Conservation (phyloP, 2,329 filamentous ascomycete species). For the Fusarium xylarioides region DNA sequence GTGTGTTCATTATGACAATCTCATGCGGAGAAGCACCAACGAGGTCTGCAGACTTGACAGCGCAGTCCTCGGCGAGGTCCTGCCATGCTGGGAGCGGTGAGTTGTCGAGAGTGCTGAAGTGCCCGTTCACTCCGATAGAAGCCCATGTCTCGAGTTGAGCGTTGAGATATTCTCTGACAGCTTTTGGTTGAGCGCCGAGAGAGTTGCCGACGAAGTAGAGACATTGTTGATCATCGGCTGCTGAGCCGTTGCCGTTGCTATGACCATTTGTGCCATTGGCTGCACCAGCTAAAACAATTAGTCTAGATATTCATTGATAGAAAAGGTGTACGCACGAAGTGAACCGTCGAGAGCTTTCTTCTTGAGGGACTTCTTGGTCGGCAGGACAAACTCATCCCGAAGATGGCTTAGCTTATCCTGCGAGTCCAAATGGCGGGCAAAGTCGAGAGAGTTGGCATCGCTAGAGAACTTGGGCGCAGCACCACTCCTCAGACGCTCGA, state of each 20-base stretch:
- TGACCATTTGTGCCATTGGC: conserved; percentile 27
- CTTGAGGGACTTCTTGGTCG: conserved; percentile 75
- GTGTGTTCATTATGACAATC: conserved; percentile 87
- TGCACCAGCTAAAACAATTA: conserved; percentile 5
- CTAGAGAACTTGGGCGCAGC: conserved; percentile 56
- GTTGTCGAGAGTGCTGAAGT: conserved; percentile 76
- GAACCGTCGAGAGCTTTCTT: conserved; percentile 65
- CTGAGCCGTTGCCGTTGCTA: conserved; percentile 31
- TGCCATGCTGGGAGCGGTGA: conserved; percentile 78
- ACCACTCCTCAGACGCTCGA: conserved; percentile 54
- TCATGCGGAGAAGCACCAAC: conserved; percentile 78
- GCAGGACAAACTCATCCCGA: conserved; percentile 79
- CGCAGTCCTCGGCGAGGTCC: conserved; percentile 79
- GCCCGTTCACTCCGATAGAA: conserved; percentile 83
- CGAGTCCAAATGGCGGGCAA: conserved; percentile 63
- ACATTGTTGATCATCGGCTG: conserved; percentile 46
- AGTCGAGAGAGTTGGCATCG: conserved; percentile 57
- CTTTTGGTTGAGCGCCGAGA: conserved; percentile 81
- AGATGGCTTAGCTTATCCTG: conserved; percentile 69
- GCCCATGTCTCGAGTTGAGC: conserved; percentile 86
- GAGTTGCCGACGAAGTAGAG: conserved; percentile 94
- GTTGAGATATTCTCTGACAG: conserved; percentile 70
- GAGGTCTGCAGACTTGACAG: conserved; percentile 73
- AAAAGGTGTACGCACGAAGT: conserved; percentile 46
- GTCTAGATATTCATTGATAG: not conserved